phyloP scores from a whole-genome alignment of 139 green algal genomes.

The Volvox reticuliferus region DNA sequence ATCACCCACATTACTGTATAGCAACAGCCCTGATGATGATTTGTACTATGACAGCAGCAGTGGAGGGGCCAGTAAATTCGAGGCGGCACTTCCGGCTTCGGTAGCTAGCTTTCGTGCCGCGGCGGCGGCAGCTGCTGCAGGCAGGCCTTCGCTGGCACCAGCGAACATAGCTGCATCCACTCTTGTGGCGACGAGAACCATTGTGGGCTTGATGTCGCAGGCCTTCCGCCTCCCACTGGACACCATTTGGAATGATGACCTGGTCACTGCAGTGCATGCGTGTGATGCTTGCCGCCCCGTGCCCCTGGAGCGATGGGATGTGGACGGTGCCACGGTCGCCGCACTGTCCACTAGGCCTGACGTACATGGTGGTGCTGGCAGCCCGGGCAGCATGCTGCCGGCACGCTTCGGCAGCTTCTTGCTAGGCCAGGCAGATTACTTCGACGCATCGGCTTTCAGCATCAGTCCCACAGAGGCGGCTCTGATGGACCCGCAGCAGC shows the following conservation, averaged over 20 bases:
- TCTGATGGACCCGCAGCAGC: conserved; percentile 89
- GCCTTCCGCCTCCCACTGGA: background rate
- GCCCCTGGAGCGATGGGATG: conserved; percentile 64
- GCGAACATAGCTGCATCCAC: background rate
- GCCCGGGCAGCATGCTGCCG: conserved; percentile 10
- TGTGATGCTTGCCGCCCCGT: conserved; percentile 21
- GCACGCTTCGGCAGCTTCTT: conserved; percentile 78
- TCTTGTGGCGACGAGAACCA: background rate
- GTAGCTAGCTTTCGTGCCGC: background rate
- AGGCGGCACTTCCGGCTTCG: background rate
- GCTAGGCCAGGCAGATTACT: conserved; percentile 53
- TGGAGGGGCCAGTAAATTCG: too few relatives aligned
- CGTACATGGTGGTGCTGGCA: background rate
- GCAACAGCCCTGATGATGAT: too few relatives aligned
- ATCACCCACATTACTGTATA: too few relatives aligned
- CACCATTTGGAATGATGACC: background rate
- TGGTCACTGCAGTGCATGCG: background rate
- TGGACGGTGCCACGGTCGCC: conserved; percentile 37
- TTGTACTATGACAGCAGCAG: background rate
- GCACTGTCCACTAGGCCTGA: background rate
- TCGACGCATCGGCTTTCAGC: conserved; percentile 81
- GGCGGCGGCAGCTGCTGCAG: too few relatives aligned
- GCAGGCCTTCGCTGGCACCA: background rate
- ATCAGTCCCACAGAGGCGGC: conserved; percentile 77
- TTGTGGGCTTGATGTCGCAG: background rate